Evolutionary conservation across 2,329 filamentous ascomycete species (phyloP).

Genomic region (Aureobasidium namibiae): DNA sequence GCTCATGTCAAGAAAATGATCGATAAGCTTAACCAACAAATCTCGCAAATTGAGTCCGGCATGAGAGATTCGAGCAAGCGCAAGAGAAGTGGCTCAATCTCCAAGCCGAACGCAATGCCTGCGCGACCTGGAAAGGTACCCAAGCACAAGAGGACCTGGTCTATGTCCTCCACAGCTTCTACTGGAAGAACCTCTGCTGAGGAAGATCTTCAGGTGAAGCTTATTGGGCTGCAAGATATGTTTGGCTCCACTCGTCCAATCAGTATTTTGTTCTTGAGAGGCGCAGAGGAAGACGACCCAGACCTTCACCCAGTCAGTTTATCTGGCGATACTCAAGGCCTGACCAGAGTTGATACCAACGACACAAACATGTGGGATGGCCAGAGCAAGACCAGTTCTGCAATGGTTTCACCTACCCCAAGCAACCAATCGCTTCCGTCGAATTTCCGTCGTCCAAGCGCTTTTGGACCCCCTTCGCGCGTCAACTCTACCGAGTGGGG

Average conservation of each 20-base stretch:
- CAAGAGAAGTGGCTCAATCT: slow-evolving; percentile 48
- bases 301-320: slow-evolving; percentile 70
- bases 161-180: slow-evolving; percentile 65
- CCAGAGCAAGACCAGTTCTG: slow-evolving; percentile 49
- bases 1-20: slow-evolving; percentile 94
- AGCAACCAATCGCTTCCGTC: slow-evolving; percentile 39
- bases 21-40: slow-evolving; percentile 91
- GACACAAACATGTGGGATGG: slow-evolving; percentile 43
- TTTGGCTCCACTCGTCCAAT: slow-evolving; percentile 74
- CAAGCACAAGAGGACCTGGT: slow-evolving; percentile 93
- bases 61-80: slow-evolving; percentile 53
- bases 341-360: slow-evolving; percentile 42
- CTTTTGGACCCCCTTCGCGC: slow-evolving; percentile 35
- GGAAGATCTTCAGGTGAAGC: slow-evolving; percentile 71
- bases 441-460: slow-evolving; percentile 37
- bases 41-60: slow-evolving; percentile 61
- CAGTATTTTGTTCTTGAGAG: slow-evolving; percentile 69
- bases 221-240: slow-evolving; percentile 76
- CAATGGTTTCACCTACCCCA: slow-evolving; percentile 43
- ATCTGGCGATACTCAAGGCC: slow-evolving; percentile 56
- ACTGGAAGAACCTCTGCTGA: slow-evolving; percentile 38
- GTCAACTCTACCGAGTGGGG: slow-evolving; percentile 38
- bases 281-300: slow-evolving; percentile 70
- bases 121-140: slow-evolving; percentile 66
- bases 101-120: slow-evolving; percentile 41